These are phyloP conservation scores for Phalaenopsis aphrodite DNA, from an alignment of 106 monocot genomes.

Conservation along the genomic window DNA sequence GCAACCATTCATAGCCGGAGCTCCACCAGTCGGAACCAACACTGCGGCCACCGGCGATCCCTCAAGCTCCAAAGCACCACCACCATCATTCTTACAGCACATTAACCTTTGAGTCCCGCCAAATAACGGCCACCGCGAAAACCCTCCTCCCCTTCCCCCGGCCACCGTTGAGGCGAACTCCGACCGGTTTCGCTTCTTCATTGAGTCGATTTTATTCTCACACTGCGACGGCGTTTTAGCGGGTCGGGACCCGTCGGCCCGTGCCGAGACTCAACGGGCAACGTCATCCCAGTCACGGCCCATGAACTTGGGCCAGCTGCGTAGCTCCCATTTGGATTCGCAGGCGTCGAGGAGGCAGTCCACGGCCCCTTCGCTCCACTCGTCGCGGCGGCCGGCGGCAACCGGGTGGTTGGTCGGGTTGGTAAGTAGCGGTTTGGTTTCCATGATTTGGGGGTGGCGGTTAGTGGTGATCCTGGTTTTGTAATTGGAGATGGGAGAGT, in stretches of 20 bases:
- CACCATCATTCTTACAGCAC: background rate
- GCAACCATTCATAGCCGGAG: background rate
- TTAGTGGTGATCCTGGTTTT: too few species aligned
- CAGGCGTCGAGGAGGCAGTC: conserved; percentile 10
- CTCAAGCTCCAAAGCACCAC: background rate
- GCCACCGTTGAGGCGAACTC: conserved; percentile 9
- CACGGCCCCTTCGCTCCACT: conserved; percentile 23
- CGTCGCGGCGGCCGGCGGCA: conserved; percentile 10
- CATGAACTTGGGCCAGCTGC: conserved; percentile 20
- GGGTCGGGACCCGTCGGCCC: background rate
- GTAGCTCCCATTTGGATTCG: conserved; percentile 20
- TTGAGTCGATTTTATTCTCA: conserved; percentile 26
- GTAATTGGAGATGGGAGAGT: too few species aligned
- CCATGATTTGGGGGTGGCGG: too few species aligned
- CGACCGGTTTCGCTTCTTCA: conserved; percentile 24
- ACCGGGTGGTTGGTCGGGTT: too few species aligned
- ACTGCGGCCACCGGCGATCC: background rate
- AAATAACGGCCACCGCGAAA: background rate
- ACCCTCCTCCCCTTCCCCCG: background rate
- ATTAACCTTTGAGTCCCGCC: background rate
- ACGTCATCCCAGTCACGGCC: conserved; percentile 30
- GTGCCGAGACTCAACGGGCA: conserved; percentile 8
- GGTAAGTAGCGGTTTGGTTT: too few species aligned
- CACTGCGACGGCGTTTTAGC: conserved; percentile 19
- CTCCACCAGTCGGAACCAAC: background rate